Evolutionary conservation across 2,329 filamentous ascomycete genomes (phyloP), one percentile per base, ranked within the genome.

Genomic region (Botrytis fragariae): DNA sequence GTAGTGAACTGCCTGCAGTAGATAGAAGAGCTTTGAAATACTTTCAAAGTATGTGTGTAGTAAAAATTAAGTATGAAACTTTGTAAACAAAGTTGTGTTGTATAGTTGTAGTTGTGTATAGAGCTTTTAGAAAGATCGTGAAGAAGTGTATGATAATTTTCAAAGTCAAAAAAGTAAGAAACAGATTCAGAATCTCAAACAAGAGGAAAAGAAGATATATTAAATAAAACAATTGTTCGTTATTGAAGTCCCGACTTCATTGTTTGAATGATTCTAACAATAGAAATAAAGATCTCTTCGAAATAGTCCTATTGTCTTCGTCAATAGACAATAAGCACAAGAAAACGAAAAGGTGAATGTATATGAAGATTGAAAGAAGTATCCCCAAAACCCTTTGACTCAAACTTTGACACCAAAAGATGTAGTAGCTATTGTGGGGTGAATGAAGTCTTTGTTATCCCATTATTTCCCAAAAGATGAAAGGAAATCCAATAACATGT

Each of bases 1-100:
- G 72, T 77, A 73, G 69, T 64, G 69, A 70, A 80, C 79, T 80
- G 79, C 77, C 78, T 77, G 76, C 77, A 79, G 77, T 77, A 78
- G 75, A 78, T 71, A 48, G 20, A 57, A 44, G 48, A 37, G 45
- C 35, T 51, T 72, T 60, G 72, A 59, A 73, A 60, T 73, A 60
- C 72, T 74, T 72, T 75, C 72, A 68, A 73, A 45, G 60, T 69
- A 70, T 64, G 76, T 75, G 75, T 51, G 39, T 32, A 62, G 42
- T 64, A 63, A 29, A 29, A 5, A 57, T 9, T 57, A 29, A 51
- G 25, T 63, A 63, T 77, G 79, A 72, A 72, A 75, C 73, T 32
- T 68, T 69, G 76, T 74, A 77, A 76, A 78, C 77, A 77, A 77
- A 45, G 44, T 51, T 73, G 18, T 73, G 69, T 25, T 51, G 51